Evolutionary conservation across 371 early-diverging fungal species (phyloP).

Genomic region (Apophysomyces trapeziformis): DNA sequence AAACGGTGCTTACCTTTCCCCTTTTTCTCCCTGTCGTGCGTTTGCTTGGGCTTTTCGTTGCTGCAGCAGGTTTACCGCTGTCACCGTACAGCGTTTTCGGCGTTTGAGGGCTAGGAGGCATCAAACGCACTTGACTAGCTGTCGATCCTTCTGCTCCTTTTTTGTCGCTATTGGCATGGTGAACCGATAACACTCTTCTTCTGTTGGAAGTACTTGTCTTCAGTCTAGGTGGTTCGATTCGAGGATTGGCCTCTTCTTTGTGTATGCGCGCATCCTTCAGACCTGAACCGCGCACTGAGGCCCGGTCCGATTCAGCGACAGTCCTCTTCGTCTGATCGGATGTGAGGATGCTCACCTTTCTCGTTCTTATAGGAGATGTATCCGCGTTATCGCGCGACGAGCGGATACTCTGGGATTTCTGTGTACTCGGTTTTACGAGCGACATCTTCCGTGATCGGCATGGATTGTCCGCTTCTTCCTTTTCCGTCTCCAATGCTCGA

Average conservation of each 20-base stretch:
- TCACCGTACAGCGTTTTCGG: background rate
- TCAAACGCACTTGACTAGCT: background rate
- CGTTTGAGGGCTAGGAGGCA: background rate
- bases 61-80: background rate
- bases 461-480: background rate
- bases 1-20: conserved; percentile 42
- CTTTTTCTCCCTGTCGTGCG: conserved; percentile 35
- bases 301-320: conserved; percentile 14
- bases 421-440: conserved; percentile 12
- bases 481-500: background rate
- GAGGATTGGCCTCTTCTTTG: background rate
- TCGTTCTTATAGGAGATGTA: background rate
- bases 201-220: background rate
- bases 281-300: conserved; percentile 6
- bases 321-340: conserved; percentile 1
- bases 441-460: background rate
- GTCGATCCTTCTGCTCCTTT: background rate
- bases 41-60: background rate
- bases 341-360: conserved; percentile 5
- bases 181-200: background rate
- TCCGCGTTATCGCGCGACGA: background rate
- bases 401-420: conserved; percentile 29
- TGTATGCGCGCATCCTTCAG: conserved; percentile 1
- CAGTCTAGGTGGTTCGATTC: background rate
- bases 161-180: background rate